Percentiles rank a stretch among this genome's conserved stretches.
Evolutionary conservation across 495 filamentous ascomycete genomes (phyloP).

Genomic region (Margaritispora aquatica): DNA sequence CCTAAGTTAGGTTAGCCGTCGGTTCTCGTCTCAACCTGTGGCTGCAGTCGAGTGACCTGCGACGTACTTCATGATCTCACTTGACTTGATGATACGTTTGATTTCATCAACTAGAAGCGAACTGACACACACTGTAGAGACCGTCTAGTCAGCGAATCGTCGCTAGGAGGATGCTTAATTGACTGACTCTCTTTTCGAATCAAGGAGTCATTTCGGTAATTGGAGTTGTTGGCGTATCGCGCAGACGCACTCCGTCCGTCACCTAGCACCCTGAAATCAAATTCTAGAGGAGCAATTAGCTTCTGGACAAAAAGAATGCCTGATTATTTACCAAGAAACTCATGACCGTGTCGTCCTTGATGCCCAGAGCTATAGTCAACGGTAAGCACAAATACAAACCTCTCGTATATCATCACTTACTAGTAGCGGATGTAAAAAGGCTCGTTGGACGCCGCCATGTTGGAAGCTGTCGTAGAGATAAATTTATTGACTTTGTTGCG

Average conservation of each 20-base stretch:
- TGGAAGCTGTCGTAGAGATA: conserved; percentile 2
- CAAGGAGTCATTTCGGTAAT: conserved; percentile 97
- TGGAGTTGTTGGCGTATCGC: conserved; percentile 98
- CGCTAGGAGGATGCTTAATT: background rate
- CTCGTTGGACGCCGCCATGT: conserved; percentile 41
- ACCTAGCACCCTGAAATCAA: conserved; percentile 88
- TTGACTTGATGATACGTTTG: conserved; percentile 93
- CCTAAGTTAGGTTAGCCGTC: conserved; percentile 36
- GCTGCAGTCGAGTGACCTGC: background rate
- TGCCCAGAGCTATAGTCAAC: conserved; percentile 74
- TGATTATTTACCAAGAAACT: conserved; percentile 74
- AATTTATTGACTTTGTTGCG: background rate
- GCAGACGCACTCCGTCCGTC: conserved; percentile 94
- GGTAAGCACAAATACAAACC: conserved; percentile 29
- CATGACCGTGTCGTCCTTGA: conserved; percentile 95
- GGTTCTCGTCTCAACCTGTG: background rate
- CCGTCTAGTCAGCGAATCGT: conserved; percentile 7
- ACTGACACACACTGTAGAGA: conserved; percentile 82
- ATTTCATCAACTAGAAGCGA: conserved; percentile 89
- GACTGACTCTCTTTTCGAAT: conserved; percentile 98
- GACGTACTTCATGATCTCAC: conserved; percentile 93
- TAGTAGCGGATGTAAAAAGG: conserved; percentile 98
- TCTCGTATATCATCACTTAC: conserved; percentile 32
- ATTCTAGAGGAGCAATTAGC: conserved; percentile 53
- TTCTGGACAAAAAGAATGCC: background rate